Conservation (phyloP, 345 rosid genomes). For the Cardiospermum halicacabum region DNA sequence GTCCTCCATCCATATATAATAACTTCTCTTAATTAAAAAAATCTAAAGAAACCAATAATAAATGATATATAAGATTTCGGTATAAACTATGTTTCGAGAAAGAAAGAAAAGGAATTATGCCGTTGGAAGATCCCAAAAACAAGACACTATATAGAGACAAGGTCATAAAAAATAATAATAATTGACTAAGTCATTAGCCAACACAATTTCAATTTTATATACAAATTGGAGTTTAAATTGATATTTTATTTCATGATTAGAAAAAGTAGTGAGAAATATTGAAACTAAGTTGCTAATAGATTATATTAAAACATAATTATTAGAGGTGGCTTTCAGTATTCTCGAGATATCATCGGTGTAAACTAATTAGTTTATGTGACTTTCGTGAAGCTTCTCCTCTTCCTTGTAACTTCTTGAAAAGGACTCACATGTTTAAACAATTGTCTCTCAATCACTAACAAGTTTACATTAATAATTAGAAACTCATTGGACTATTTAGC, state of each 20-base stretch:
- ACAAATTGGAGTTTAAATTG: conserved; percentile 20
- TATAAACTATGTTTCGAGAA: conserved; percentile 11
- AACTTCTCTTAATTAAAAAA: no score
- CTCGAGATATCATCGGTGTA: conserved; percentile 1
- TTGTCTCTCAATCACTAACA: background rate
- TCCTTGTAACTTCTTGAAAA: conserved; percentile 14
- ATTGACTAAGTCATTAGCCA: background rate
- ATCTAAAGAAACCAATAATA: background rate
- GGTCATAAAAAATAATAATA: background rate
- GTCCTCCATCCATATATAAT: no score
- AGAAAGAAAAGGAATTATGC: conserved; percentile 19
- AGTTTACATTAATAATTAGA: background rate
- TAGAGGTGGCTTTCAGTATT: background rate
- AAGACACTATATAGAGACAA: conserved; percentile 23
- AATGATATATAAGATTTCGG: conserved; percentile 10
- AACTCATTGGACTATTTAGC: no score
- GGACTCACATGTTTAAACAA: conserved; percentile 15
- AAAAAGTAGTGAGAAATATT: conserved; percentile 4
- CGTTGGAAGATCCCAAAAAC: conserved; percentile 25
- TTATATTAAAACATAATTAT: background rate
- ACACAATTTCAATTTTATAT: background rate
- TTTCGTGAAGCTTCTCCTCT: conserved; percentile 12
- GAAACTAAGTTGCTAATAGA: conserved; percentile 10
- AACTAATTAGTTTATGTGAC: background rate
- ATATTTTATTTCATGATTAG: background rate